Percentiles rank a stretch among this genome's conserved stretches.
Evolutionary conservation across 73 alveolate species (phyloP).

Genomic region (Symbiodinium pilosum): DNA sequence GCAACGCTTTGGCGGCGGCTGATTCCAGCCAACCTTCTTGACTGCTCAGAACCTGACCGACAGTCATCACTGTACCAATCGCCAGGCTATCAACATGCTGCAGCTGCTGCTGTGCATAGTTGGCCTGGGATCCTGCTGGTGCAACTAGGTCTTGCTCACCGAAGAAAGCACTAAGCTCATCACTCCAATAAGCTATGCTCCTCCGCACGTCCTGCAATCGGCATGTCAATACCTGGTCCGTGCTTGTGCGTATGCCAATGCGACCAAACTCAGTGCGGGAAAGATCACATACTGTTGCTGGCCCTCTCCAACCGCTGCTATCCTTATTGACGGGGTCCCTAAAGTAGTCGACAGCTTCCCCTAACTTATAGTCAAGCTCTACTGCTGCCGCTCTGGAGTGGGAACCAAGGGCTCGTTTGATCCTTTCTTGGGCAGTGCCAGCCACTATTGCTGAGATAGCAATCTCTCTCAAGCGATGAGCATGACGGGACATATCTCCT

Average conservation of each 20-base stretch:
- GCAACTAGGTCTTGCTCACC: neutral
- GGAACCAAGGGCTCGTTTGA: neutral
- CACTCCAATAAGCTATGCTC: neutral
- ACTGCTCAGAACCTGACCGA: neutral
- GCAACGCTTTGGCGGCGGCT: neutral
- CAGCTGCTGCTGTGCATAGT: neutral
- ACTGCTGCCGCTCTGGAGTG: neutral
- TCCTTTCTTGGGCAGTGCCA: neutral
- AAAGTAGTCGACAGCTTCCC: neutral
- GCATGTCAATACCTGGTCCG: conserved; percentile 26
- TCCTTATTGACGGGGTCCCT: neutral
- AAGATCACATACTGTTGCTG: neutral
- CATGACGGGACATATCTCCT: neutral
- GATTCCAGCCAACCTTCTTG: neutral
- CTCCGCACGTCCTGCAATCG: conserved; percentile 6
- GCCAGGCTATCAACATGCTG: neutral
- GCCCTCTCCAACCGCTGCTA: conserved; percentile 14
- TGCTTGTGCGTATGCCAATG: neutral
- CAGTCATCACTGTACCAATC: neutral
- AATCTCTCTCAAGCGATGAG: neutral
- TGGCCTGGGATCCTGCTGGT: neutral
- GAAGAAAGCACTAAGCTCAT: neutral
- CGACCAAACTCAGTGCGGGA: conserved; percentile 25
- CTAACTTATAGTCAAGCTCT: neutral
- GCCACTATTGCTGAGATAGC: neutral